A percentile compares a stretch with the other conserved stretches of the same genome.
Conservation (phyloP, 2,329 filamentous ascomycete genomes). For the Sarocladium brachiariae region DNA sequence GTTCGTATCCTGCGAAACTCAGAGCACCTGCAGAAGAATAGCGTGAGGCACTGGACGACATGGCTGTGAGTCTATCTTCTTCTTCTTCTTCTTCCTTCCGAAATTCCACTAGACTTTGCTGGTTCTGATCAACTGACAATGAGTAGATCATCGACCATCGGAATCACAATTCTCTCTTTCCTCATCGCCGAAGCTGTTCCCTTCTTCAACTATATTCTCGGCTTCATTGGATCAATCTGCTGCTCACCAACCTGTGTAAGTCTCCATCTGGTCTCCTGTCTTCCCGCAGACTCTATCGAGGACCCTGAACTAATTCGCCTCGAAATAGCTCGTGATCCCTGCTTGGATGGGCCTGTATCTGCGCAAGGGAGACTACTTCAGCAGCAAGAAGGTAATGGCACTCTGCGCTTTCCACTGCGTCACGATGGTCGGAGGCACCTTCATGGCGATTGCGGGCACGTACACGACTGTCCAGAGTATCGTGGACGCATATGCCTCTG, state of each 20-base stretch:
- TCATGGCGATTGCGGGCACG: conserved; percentile 19
- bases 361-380: conserved; percentile 9
- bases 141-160: conserved; percentile 15
- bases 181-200: conserved; percentile 18
- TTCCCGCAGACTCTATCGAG: neutral
- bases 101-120: too few species aligned
- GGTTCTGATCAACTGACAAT: neutral
- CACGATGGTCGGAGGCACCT: conserved; percentile 16
- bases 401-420: conserved; percentile 15
- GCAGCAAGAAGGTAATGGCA: conserved; percentile 11
- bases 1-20: conserved; percentile 11
- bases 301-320: neutral
- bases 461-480: conserved; percentile 22
- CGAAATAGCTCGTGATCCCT: conserved; percentile 18
- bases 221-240: conserved; percentile 20
- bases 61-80: conserved; percentile 16
- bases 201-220: conserved; percentile 21
- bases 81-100: too few species aligned
- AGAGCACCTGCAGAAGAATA: neutral
- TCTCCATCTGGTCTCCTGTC: neutral
- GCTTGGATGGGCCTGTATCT: conserved; percentile 19
- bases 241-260: conserved; percentile 22
- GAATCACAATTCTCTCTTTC: conserved; percentile 16
- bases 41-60: neutral
- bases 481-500: conserved; percentile 18